These are phyloP conservation scores for Cyclostephanos tholiformis DNA, from an alignment of 108 stramenopile species.

Conservation along the genomic window DNA sequence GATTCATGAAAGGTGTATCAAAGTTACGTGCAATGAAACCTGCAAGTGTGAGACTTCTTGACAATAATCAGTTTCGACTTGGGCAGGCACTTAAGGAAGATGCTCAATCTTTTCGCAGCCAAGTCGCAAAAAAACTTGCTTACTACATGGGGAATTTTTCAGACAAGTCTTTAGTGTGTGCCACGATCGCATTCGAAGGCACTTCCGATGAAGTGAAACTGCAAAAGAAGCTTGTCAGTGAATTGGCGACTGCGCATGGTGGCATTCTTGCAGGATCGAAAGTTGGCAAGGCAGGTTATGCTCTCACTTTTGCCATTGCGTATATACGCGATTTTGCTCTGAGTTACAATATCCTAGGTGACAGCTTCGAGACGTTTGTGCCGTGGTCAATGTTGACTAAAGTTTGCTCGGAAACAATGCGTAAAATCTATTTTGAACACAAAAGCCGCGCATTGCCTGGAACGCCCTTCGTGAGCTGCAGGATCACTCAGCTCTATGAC, in stretches of 20 bases:
- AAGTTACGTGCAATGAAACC: conserved; percentile 60
- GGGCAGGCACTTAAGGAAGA: conserved; percentile 84
- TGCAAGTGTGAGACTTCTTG: conserved; percentile 88
- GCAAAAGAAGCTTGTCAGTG: conserved; percentile 61
- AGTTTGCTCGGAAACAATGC: conserved; percentile 66
- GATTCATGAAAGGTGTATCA: conserved; percentile 74
- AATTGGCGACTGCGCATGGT: conserved; percentile 55
- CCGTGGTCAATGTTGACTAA: conserved; percentile 82
- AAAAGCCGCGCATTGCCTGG: conserved; percentile 70
- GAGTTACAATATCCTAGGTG: conserved; percentile 84
- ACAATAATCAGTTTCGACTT: conserved; percentile 92
- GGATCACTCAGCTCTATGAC: conserved; percentile 95
- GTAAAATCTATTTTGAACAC: conserved; percentile 72
- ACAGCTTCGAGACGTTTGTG: conserved; percentile 94
- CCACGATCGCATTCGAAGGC: conserved; percentile 91
- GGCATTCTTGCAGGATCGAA: conserved; percentile 77
- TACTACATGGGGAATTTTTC: conserved; percentile 38
- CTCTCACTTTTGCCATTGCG: conserved; percentile 93
- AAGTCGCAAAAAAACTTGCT: conserved; percentile 40
- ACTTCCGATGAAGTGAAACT: conserved; percentile 60
- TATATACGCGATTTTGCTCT: conserved; percentile 96
- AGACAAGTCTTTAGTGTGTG: conserved; percentile 72
- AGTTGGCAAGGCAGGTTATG: conserved; percentile 86
- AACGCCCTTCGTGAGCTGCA: conserved; percentile 77
- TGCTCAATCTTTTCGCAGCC: conserved; percentile 20